Percentiles rank a stretch among this genome's conserved stretches.
Evolutionary conservation across 2,329 filamentous ascomycete genomes (phyloP).

Genomic region (Colletotrichum aenigma): DNA sequence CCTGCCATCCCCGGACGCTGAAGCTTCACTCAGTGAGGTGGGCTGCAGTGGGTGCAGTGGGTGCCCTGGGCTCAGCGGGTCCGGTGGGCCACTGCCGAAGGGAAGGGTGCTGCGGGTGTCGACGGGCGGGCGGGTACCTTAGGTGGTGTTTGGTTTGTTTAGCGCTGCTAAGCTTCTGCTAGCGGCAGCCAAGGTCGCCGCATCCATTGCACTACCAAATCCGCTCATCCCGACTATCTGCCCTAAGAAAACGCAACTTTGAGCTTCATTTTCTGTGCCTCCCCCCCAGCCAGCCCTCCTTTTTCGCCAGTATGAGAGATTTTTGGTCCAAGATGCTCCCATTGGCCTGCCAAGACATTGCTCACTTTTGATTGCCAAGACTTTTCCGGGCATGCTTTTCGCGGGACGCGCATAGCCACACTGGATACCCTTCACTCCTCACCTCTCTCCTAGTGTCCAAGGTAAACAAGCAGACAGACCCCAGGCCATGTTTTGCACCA

Average conservation of each 20-base stretch:
- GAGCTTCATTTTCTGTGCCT: not conserved
- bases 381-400: not conserved
- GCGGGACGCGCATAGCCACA: not conserved
- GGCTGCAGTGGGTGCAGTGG: too few species aligned
- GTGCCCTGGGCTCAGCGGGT: too few species aligned
- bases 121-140: too few species aligned
- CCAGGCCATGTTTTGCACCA: not conserved
- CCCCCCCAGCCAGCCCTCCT: not conserved
- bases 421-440: not conserved
- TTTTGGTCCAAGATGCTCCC: conserved; percentile 5
- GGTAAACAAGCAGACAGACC: not conserved
- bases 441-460: not conserved
- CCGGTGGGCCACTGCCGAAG: not conserved
- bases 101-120: too few species aligned
- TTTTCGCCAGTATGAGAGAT: not conserved
- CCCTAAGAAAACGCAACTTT: conserved; percentile 15
- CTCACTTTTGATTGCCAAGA: not conserved
- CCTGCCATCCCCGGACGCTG: not conserved
- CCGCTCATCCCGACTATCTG: not conserved
- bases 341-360: conserved; percentile 15
- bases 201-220: conserved; percentile 15
- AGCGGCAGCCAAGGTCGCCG: conserved; percentile 12
- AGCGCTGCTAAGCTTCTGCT: conserved; percentile 21
- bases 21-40: not conserved
- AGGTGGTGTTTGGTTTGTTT: conserved; percentile 14